Base-by-base conservation (phyloP, 1,284 basidiomycete genomes). In the Inonotus obliquus region DNA sequence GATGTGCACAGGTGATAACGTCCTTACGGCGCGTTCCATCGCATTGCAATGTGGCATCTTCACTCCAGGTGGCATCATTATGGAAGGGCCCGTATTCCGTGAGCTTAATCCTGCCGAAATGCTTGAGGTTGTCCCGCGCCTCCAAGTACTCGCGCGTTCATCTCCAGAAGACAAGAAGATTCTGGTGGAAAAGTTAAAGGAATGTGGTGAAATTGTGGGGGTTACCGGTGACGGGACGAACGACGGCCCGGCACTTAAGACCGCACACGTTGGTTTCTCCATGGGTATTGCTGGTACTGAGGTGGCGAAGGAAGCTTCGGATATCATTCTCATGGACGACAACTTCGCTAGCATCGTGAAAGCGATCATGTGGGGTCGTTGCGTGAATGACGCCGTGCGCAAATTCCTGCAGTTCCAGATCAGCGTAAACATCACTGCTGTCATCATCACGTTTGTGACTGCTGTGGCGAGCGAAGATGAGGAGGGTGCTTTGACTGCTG, bases 271-370 rank as follows among this genome's bases (percentile, higher is more conserved):
- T 49, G 94, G 94, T 45, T 97, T 96, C 77, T 94, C 93, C 14
- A 99, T 99, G 97, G 97, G 97, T 72, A 94, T 99, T 67, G 89
- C 96, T 45, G 97, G 97, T 41, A 99, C 97, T 1, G 97, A 99
- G 73, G 95, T 99, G 23, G 97, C 97, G 57, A 98, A 99, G 77
- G 96, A 98, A 75, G 97, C 97, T 1, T 98, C 95, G 9, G 97
- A 99, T 71, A 98, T 99, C 70, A 96, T 99, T 69, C 85, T 99
- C 54, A 97, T 98, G 94, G 91, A 95, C 72, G 96, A 98, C 77
- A 97, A 98, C 74, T 98, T 99, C 73, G 81, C 92, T 9, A 95
- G 92, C 17, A 96, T 99, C 72, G 94, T 98, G 67, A 90, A 94
- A 69, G 96, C 96, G 60, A 96, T 99, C 70, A 96, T 97, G 83